Conservation (phyloP, 1,284 basidiomycete genomes). For the Microbotryum intermedium region DNA sequence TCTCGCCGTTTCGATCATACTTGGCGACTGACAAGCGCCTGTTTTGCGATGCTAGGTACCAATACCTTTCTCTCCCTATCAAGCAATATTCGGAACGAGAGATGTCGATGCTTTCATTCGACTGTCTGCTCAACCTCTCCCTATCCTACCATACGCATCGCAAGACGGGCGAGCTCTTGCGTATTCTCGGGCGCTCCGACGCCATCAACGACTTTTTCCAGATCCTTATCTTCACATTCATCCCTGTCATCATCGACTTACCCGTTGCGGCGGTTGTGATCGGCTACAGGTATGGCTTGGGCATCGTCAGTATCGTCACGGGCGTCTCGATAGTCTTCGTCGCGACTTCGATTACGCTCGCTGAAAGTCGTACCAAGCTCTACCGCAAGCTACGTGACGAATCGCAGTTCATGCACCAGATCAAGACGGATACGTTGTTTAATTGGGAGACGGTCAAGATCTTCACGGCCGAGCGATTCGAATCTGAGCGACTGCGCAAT, state of each 20-base stretch:
- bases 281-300: slow-evolving; percentile 25
- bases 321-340: slow-evolving; percentile 71
- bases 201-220: slow-evolving; percentile 33
- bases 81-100: slow-evolving; percentile 48
- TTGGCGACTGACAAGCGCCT: background rate
- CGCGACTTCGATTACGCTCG: slow-evolving; percentile 48
- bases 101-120: slow-evolving; percentile 69
- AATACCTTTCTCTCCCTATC: slow-evolving; percentile 49
- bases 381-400: slow-evolving; percentile 31
- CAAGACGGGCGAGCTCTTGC: slow-evolving; percentile 57
- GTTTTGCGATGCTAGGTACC: slow-evolving; percentile 30
- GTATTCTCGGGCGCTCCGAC: slow-evolving; percentile 55
- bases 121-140: slow-evolving; percentile 69
- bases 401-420: slow-evolving; percentile 17
- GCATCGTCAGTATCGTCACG: slow-evolving; percentile 59
- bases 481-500: slow-evolving; percentile 60
- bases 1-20: background rate
- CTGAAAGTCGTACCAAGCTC: slow-evolving; percentile 48
- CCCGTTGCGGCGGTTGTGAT: slow-evolving; percentile 38
- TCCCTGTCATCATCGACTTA: slow-evolving; percentile 55
- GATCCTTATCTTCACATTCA: slow-evolving; percentile 60
- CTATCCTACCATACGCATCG: slow-evolving; percentile 73
- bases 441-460: slow-evolving; percentile 66
- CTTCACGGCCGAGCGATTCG: slow-evolving; percentile 59
- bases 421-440: slow-evolving; percentile 47